Evolutionary conservation across 306 rosid species (phyloP), one percentile per base, ranked within the genome.

Genomic region (Quercus ilex): DNA sequence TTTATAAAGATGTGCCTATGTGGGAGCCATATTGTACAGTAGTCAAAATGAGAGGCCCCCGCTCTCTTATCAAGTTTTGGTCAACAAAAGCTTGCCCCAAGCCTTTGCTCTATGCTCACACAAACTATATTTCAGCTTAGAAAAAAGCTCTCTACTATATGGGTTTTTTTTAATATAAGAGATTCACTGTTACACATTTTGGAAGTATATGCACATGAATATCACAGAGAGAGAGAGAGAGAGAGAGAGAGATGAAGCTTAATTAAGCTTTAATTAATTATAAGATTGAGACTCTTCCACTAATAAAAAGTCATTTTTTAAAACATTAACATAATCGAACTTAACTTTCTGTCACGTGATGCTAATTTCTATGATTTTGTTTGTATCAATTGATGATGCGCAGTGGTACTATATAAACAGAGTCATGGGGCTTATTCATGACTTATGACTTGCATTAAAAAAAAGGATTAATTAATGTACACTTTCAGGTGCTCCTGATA

Each of bases 201-300:
- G 49, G 38, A 71, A 46, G 33, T 75, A 73, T 19, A 70, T 15
- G 67, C 4, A 65, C 63, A 52, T 60, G 79, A 52, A 77, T 8
- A 74, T 72, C 28, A n/a, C 35, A 14, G 33, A 41, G 28, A 28
- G 49, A 20, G 74, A 85, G 59, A 73, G 65, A 63, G 62, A 4
- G 62, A 4, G 7, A 71, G 28, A 19, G 21, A 46, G 53, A 12
- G 17, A 21, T 53, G 57, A 23, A 55, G 65, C 63, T 64, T 20
- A 33, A 73, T 72, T 20, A 33, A 73, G 30, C 55, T 35, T 77
- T 53, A 55, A 76, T 77, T 77, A 73, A 85, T 80, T 76, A 85
- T 85, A 78, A 82, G 88, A 80, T 76, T 73, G 80, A 80, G 89
- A 83, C 84, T 41, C 73, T 71, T 62, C 81, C 87, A 81, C 87